These are phyloP conservation scores for Mortierella sp. DNA, from an alignment of 371 early-diverging fungal genomes.

Conservation along the genomic window DNA sequence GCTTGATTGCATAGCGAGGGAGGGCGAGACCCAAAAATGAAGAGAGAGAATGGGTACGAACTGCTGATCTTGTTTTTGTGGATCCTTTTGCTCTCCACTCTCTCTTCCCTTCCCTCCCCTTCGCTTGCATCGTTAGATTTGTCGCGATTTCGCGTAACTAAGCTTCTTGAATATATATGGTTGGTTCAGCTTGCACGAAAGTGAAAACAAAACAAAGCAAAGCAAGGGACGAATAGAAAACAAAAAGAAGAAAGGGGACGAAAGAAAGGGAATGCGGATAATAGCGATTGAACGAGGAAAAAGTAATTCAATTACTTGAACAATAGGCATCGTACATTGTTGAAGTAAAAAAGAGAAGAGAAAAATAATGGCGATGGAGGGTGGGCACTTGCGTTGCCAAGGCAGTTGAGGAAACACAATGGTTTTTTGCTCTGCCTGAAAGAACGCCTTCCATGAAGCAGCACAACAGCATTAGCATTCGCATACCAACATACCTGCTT, in stretches of 20 bases:
- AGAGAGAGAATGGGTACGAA: not conserved
- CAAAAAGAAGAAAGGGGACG: not conserved
- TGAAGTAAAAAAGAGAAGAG: no score
- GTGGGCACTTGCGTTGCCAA: no score
- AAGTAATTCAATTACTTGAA: not conserved
- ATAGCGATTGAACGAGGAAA: not conserved
- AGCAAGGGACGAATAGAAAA: not conserved
- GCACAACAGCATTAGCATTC: no score
- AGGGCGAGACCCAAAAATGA: no score
- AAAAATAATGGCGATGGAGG: no score
- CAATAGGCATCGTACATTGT: no score
- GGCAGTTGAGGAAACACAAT: no score
- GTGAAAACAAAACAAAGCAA: not conserved
- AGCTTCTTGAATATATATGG: not conserved
- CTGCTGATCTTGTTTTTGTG: constrained; percentile 10
- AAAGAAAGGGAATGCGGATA: not conserved
- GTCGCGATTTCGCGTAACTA: not conserved
- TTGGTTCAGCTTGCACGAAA: not conserved
- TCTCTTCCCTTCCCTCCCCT: not conserved
- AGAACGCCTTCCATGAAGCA: no score
- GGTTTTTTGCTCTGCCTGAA: no score
- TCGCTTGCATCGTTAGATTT: not conserved
- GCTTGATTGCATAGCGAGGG: not conserved
- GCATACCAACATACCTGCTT: no score
- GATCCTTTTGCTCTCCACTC: not conserved